Evolutionary conservation across 768 basidiomycete genomes (phyloP).

Genomic region (Tephrocybe sp.): DNA sequence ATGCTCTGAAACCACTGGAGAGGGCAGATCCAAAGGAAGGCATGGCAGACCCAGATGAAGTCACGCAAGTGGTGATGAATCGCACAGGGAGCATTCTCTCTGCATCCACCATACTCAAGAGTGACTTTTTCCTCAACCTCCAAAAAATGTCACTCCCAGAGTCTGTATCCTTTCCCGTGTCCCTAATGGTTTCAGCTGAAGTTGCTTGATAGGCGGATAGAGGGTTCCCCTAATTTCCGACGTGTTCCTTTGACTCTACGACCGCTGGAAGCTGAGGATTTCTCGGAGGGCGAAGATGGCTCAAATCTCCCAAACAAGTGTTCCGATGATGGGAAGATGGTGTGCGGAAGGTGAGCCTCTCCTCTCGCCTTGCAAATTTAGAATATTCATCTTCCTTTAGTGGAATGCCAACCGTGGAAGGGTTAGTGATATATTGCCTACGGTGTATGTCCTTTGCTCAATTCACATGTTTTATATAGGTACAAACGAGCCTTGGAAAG

Average conservation of each 20-base stretch:
- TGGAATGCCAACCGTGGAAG: conserved; percentile 94
- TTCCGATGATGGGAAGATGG: conserved; percentile 52
- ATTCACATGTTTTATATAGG: conserved; percentile 33
- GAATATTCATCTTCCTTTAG: conserved; percentile 32
- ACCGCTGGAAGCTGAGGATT: conserved; percentile 24
- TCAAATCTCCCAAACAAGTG: conserved; percentile 38
- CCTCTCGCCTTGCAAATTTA: neutral
- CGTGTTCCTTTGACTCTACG: conserved; percentile 66
- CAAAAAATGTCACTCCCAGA: conserved; percentile 98
- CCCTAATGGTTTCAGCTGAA: neutral
- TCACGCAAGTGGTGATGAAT: conserved; percentile 79
- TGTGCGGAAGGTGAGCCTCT: conserved; percentile 69
- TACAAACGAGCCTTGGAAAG: conserved; percentile 75
- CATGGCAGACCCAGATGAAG: conserved; percentile 88
- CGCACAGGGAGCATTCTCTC: conserved; percentile 86
- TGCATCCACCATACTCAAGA: conserved; percentile 92
- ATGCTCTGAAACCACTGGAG: conserved; percentile 81
- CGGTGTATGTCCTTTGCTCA: neutral
- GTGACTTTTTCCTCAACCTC: conserved; percentile 89
- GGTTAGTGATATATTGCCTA: conserved; percentile 41
- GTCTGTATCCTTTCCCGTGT: conserved; percentile 41
- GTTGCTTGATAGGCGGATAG: conserved; percentile 66
- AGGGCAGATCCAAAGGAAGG: conserved; percentile 65
- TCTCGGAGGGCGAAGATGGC: conserved; percentile 28
- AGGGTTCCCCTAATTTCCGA: conserved; percentile 94